Evolutionary conservation across 148 eudicot genomes (phyloP), one percentile per base, ranked within the genome.

Genomic region (Talinum fruticosum): DNA sequence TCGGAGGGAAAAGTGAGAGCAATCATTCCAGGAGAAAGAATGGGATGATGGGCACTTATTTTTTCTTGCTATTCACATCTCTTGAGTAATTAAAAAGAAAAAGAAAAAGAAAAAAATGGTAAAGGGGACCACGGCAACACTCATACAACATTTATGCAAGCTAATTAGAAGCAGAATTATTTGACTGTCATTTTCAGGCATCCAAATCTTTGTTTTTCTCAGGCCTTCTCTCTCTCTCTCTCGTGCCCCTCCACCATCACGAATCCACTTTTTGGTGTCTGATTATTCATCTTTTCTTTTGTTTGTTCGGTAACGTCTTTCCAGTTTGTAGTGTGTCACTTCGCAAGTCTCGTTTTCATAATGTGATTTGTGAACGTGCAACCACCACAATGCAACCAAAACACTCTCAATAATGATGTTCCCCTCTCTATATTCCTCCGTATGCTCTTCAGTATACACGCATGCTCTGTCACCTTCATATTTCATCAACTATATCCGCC

Each of bases 301-400:
- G 13, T 21, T 36, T 10, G 36, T 45, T 77, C 13, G 30, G 28
- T 14, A 45, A 65, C 65, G 66, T 66, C 71, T 72, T 76, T 73
- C 70, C 66, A 76, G 51, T 74, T 82, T 66, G 57, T 34, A 78
- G 35, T 53, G 10, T 78, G 71, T 82, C 81, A 77, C 36, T 73
- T 30, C 69, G 24, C 19, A 44, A 49, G 51, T n/a, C 66, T 59
- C 19, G 47, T 73, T 76, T 72, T 66, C 36, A 26, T 29, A 19
- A 5, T 28, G 75, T 76, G 71, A 72, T 75, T 61, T 71, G 69
- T 74, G 81, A 82, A 78, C 75, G 84, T 79, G 82, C 87, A 86
- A 80, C 85, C 78, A 84, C 84, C 83, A 82, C 84, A 75, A 74
- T 35, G 36, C 69, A 68, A 76, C 81, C 78, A 78, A 78, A 44